Percentiles rank a stretch among this genome's conserved stretches.
Conservation (phyloP, 345 rosid species). For the Durio zibethinus region DNA sequence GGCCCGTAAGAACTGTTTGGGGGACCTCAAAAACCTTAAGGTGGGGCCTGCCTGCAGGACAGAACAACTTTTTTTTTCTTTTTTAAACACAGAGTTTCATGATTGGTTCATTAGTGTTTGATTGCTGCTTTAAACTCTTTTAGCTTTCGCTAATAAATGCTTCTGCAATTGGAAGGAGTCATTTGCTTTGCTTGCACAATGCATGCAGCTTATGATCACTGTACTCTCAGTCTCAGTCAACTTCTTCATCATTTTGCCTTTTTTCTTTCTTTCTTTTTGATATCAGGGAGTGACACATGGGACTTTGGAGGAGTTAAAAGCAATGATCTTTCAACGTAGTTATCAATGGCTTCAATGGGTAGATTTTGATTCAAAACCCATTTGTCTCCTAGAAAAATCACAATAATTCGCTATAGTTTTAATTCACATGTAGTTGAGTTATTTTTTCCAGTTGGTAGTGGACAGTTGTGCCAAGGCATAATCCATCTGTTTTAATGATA, state of each 20-base stretch:
- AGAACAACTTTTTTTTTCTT: conserved; percentile 4
- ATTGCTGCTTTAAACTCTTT: conserved; percentile 22
- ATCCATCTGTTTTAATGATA: conserved; percentile 7
- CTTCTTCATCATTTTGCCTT: background rate
- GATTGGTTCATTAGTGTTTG: conserved; percentile 44
- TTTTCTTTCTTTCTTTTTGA: background rate
- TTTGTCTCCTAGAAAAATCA: background rate
- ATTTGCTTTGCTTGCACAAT: background rate
- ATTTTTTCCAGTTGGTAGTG: background rate
- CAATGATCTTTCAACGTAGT: background rate
- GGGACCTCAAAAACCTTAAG: background rate
- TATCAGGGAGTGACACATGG: background rate
- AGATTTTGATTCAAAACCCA: background rate
- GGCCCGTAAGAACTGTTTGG: conserved; percentile 1
- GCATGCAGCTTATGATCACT: conserved; percentile 1
- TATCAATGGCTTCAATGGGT: background rate
- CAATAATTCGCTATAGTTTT: background rate
- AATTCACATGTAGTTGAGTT: background rate
- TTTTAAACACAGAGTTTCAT: conserved; percentile 17
- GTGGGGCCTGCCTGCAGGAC: background rate
- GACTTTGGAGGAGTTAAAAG: background rate
- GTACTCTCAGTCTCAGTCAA: background rate
- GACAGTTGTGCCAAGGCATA: background rate
- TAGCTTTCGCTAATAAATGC: conserved; percentile 37
- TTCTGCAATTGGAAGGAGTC: background rate